Evolutionary conservation across 1,284 basidiomycete species (phyloP), one percentile per base, ranked within the genome.

Genomic region (Fomitiporia mediterranea): DNA sequence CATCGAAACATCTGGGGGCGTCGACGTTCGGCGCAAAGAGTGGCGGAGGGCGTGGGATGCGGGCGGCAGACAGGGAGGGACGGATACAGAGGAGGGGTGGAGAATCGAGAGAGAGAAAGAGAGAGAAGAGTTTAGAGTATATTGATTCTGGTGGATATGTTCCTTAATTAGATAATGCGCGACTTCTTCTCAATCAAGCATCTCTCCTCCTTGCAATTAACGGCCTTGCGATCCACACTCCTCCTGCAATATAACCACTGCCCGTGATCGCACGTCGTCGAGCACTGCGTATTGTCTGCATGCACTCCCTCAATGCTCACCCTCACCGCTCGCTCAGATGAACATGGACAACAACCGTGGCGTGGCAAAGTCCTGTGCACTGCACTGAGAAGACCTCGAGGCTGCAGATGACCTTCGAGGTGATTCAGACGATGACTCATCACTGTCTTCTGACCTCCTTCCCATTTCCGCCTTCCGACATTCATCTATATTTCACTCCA

Each of bases 391-490:
- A 42, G 39, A 2, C n/a, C 27, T 8, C 42, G 42, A 44, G 4
- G 3, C 42, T 35, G 21, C 23, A 28, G 46, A 28, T 49, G 47
- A 35, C 47, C 11, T 4, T 17, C 13, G 23, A 25, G 44, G 44
- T 46, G 44, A 46, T 28, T 46, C 44, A 46, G 25, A 46, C 25
- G 44, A 30, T 46, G 44, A 46, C 44, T 46, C 44, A 46, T 46
- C 44, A n/a, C 27, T 30, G 44, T 46, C 44, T 46, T 46, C 44
- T 46, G 44, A 46, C 25, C 25, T 28, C 15, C 17, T 43, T 43
- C 5, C 44, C 44, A 15, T 46, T 46, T 30, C 25, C 3, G 17
- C 21, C 13, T 42, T 9, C 19, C 39, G 2, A 43, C 42, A 43
- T 9, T 23, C 27, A 6, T 4, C 35, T 23, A 11, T 9, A 11